Evolutionary conservation across 768 basidiomycete genomes (phyloP), one percentile per base, ranked within the genome.

Genomic region (Holtermannia corniformis): DNA sequence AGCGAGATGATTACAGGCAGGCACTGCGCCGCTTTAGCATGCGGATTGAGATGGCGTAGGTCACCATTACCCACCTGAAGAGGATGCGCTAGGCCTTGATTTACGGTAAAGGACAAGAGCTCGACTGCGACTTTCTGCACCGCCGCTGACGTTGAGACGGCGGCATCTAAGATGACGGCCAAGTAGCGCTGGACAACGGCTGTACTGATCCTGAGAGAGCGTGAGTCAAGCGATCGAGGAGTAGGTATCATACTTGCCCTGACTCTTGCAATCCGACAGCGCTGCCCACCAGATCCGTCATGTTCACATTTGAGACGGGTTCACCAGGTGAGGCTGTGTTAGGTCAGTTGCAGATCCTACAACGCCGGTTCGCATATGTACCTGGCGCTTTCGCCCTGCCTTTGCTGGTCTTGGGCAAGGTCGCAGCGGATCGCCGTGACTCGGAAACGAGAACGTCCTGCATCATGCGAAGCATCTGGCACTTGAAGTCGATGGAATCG

Each of bases 211-310:
- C 93, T 97, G 63, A 37, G 32, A 5, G 23, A 53, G 11, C 13
- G 32, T 51, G 50, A 54, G 56, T 49, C 13, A 47, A 26, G 20
- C 27, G 19, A 24, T 42, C 26, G 41, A 37, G 28, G 7, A 45
- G 16, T 19, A 43, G 22, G 10, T 10, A 4, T n/a, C 20, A 46
- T 25, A 56, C 81, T 62, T 73, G 96, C 95, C 92, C 92, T 4
- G 93, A 96, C 62, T 97, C 95, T 0, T 93, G 90, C 68, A 97
- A 93, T 1, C 85, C 89, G 63, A 90, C 86, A 0, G 90, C 90
- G 62, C 93, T 92, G 0, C 95, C 95, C 3, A 97, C 86, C 7
- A 99, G 77, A 63, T 95, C 89, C 0, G 85, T 85, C 83, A 99
- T 91, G 62, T 92, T 82, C 48, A n/a, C n/a, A n/a, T n/a, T n/a